Evolutionary conservation across 306 rosid genomes (phyloP).

Genomic region (Cucumis melo): DNA sequence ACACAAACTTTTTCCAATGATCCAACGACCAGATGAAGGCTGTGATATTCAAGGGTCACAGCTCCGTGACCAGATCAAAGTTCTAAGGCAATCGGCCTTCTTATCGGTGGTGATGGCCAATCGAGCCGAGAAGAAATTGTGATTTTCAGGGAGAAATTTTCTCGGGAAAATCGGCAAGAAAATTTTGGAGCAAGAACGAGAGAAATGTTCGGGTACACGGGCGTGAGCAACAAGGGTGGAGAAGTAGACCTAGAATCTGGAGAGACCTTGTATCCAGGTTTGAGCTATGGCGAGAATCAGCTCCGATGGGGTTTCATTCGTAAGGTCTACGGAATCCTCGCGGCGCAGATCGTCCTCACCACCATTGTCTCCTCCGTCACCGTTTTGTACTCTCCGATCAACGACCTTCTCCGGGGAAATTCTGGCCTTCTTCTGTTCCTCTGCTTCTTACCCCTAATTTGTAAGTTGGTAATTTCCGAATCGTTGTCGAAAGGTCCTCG

Average conservation of each 20-base stretch:
- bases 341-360: slow-evolving; percentile 72
- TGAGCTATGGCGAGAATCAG: slow-evolving; percentile 64
- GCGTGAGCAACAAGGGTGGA: slow-evolving; percentile 27
- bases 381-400: slow-evolving; percentile 57
- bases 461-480: slow-evolving; percentile 21
- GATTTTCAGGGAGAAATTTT: neutral
- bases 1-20: neutral
- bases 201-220: slow-evolving; percentile 32
- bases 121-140: neutral
- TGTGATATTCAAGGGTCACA: neutral
- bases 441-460: slow-evolving; percentile 61
- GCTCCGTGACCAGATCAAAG: neutral
- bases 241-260: slow-evolving; percentile 81
- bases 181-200: slow-evolving; percentile 1
- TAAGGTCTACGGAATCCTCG: slow-evolving; percentile 80
- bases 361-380: slow-evolving; percentile 61
- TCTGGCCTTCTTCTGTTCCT: slow-evolving; percentile 60
- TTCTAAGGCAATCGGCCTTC: neutral
- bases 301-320: slow-evolving; percentile 99
- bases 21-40: neutral
- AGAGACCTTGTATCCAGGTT: slow-evolving; percentile 63
- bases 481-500: neutral
- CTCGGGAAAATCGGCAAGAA: slow-evolving; percentile 2
- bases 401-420: slow-evolving; percentile 65
- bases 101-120: neutral